These are phyloP conservation scores for Fusarium redolens DNA, from an alignment of 2,329 filamentous ascomycete genomes.

Conservation along the genomic window DNA sequence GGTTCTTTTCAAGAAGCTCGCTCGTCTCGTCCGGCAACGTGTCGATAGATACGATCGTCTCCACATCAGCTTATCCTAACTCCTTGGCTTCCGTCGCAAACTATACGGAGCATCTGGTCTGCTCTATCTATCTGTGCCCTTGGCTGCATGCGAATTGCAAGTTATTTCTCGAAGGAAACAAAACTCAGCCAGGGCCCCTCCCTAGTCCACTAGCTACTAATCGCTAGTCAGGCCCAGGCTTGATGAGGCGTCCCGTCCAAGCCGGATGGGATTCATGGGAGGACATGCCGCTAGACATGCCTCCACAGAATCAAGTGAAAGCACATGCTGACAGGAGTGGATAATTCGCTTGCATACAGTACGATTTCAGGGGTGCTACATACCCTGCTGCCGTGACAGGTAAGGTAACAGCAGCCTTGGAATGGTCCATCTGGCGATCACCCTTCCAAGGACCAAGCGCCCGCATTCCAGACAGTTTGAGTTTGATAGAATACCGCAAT, in stretches of 20 bases:
- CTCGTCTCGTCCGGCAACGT: constrained; percentile 26
- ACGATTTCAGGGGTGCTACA: constrained; percentile 33
- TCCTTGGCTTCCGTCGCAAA: constrained; percentile 14
- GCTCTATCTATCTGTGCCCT: not conserved
- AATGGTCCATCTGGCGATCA: constrained; percentile 17
- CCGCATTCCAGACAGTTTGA: constrained; percentile 17
- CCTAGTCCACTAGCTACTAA: not conserved
- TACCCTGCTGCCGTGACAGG: constrained; percentile 16
- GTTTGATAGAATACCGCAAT: constrained; percentile 12
- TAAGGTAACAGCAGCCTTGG: constrained; percentile 7
- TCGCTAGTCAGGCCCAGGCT: constrained; percentile 11
- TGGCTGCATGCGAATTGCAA: constrained; percentile 16
- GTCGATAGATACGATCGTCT: constrained; percentile 28
- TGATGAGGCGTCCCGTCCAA: constrained; percentile 25
- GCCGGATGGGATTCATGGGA: not conserved
- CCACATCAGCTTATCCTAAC: constrained; percentile 33
- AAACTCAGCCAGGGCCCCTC: constrained; percentile 15
- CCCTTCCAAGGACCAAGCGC: constrained; percentile 14
- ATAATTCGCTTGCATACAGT: constrained; percentile 12
- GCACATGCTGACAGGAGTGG: constrained; percentile 32
- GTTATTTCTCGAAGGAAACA: constrained; percentile 16
- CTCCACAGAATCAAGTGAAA: constrained; percentile 1
- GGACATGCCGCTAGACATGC: constrained; percentile 22
- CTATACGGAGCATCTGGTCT: not conserved
- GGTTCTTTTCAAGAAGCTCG: constrained; percentile 19